phyloP scores from a whole-genome alignment of 305 asterid genomes.

The Fraxinus baroniana region DNA sequence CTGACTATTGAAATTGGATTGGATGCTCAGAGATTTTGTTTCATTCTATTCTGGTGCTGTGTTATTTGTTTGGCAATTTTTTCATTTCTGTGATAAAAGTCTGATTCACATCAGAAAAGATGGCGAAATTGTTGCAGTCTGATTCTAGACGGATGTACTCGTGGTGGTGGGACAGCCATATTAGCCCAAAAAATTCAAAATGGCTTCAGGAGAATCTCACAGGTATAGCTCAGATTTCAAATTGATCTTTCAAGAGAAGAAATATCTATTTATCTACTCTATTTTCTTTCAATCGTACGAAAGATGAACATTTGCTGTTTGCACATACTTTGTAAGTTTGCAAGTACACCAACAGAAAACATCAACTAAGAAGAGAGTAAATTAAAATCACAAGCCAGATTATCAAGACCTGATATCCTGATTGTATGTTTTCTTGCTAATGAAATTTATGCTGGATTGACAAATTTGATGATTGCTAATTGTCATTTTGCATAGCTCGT shows the following conservation, averaged over 20 bases:
- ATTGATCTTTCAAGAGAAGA: not conserved
- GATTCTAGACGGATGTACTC: conserved; percentile 89
- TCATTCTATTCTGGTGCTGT: not conserved
- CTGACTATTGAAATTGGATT: conserved; percentile 42
- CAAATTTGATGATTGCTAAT: not conserved
- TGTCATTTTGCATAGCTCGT: not conserved
- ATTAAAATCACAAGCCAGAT: not conserved
- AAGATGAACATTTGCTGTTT: not conserved
- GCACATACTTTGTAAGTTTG: not conserved
- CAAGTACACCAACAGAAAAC: not conserved
- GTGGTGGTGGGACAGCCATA: conserved; percentile 99
- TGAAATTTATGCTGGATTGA: not conserved
- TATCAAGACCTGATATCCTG: not conserved
- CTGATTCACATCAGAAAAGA: conserved; percentile 27
- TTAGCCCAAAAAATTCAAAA: conserved; percentile 96
- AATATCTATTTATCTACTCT: not conserved
- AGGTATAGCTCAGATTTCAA: conserved; percentile 43
- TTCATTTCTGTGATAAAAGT: conserved; percentile 18
- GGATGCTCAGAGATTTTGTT: conserved; percentile 28
- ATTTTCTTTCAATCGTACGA: not conserved
- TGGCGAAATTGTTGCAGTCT: conserved; percentile 63
- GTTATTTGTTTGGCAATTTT: conserved; percentile 15
- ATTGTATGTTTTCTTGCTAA: not conserved
- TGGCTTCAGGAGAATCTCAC: conserved; percentile 99
- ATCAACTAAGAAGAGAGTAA: not conserved